Percentiles rank a stretch among this genome's conserved stretches.
Conservation (phyloP, 2,329 filamentous ascomycete species). For the Beauveria sp. region DNA sequence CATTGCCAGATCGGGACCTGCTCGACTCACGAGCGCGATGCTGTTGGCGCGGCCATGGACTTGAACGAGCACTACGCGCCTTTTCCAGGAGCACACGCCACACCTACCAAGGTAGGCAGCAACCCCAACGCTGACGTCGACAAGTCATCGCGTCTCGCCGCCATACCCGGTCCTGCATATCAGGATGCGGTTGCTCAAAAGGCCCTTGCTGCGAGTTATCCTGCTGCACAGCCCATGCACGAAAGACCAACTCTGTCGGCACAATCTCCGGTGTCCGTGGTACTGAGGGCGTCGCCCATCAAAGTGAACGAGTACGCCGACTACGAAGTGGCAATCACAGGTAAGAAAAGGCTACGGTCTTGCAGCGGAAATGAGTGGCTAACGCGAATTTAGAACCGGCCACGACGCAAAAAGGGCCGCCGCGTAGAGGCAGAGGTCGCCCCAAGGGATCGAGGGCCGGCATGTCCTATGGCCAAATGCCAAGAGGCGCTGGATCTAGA, state of each 20-base stretch:
- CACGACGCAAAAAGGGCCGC: neutral
- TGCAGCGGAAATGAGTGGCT: neutral
- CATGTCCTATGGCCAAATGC: conserved; percentile 22
- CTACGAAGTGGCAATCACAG: neutral
- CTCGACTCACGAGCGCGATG: neutral
- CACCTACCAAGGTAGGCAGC: neutral
- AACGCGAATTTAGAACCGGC: neutral
- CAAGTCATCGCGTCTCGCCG: neutral
- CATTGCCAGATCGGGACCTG: neutral
- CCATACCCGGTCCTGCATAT: neutral
- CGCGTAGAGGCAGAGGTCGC: conserved; percentile 27
- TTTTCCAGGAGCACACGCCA: neutral
- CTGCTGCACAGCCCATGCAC: neutral
- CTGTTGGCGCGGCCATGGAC: neutral
- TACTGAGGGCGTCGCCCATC: neutral
- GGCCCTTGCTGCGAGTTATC: neutral
- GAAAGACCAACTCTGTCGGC: neutral
- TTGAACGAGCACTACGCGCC: neutral
- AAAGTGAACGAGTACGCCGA: conserved; percentile 4
- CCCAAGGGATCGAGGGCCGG: conserved; percentile 38
- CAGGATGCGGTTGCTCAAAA: neutral
- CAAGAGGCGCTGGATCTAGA: conserved; percentile 7
- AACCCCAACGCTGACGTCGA: neutral
- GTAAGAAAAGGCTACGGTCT: neutral
- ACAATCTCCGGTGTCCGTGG: neutral